Evolutionary conservation across 2,329 filamentous ascomycete genomes (phyloP).

Genomic region (Septoria petroselini): DNA sequence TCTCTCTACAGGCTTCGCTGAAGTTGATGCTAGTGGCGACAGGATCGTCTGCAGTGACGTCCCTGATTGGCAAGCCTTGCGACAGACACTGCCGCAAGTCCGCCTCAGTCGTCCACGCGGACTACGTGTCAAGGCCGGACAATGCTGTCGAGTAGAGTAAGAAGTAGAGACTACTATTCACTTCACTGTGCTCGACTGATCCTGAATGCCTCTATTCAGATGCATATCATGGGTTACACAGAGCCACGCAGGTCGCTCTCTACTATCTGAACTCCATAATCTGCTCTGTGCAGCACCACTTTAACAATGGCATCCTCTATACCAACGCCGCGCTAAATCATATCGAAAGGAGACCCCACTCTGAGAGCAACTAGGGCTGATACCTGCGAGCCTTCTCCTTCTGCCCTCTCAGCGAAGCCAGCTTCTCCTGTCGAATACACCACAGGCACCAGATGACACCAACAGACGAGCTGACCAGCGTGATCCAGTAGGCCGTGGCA

Average conservation of each 20-base stretch:
- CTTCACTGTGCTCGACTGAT: too few species aligned
- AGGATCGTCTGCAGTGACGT: neutral
- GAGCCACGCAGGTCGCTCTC: neutral
- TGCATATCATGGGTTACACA: too few species aligned
- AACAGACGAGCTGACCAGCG: slow-evolving; percentile 66
- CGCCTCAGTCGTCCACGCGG: slow-evolving; percentile 11
- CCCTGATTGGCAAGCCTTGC: slow-evolving; percentile 3
- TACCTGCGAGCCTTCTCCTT: slow-evolving; percentile 17
- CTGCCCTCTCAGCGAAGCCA: slow-evolving; percentile 24
- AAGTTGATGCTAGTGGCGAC: neutral
- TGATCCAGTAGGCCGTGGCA: slow-evolving; percentile 73
- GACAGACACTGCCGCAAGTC: slow-evolving; percentile 6
- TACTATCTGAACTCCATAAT: neutral
- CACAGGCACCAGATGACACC: slow-evolving; percentile 69
- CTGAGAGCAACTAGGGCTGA: too few species aligned
- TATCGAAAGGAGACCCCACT: neutral
- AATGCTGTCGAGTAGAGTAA: slow-evolving; percentile 1
- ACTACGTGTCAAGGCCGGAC: slow-evolving; percentile 7
- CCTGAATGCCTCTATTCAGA: too few species aligned
- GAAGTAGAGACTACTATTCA: too few species aligned
- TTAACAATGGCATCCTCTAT: neutral
- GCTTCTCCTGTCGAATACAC: slow-evolving; percentile 53
- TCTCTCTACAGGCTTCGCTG: too few species aligned
- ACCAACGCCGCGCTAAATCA: slow-evolving; percentile 10
- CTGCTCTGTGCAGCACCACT: neutral